phyloP scores from a whole-genome alignment of 2,329 filamentous ascomycete genomes.

The Hysterium pulicare region DNA sequence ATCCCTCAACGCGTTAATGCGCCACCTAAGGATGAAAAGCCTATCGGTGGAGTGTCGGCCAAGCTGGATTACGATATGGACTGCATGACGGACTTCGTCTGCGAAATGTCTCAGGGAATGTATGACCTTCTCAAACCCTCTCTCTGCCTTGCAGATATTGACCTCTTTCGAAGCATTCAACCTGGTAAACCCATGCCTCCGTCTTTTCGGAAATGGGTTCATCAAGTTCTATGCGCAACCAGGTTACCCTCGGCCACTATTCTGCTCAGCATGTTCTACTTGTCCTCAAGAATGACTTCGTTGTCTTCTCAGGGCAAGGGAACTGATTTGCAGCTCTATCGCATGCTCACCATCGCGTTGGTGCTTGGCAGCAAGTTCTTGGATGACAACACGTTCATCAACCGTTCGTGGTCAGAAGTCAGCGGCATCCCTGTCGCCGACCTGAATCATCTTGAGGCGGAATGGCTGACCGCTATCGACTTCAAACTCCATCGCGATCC shows the following conservation, averaged over 20 bases:
- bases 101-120: slow-evolving; percentile 79
- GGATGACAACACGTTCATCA: slow-evolving; percentile 97
- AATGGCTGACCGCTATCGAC: slow-evolving; percentile 79
- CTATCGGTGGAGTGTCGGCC: slow-evolving; percentile 83
- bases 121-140: slow-evolving; percentile 57
- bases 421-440: slow-evolving; percentile 83
- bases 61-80: slow-evolving; percentile 97
- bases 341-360: slow-evolving; percentile 79
- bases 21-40: slow-evolving; percentile 59
- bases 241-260: slow-evolving; percentile 88
- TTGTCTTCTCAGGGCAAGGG: slow-evolving; percentile 53
- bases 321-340: slow-evolving; percentile 72
- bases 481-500: slow-evolving; percentile 88
- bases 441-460: slow-evolving; percentile 79
- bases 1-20: slow-evolving; percentile 38
- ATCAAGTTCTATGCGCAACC: slow-evolving; percentile 85
- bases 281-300: slow-evolving; percentile 77
- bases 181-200: slow-evolving; percentile 61
- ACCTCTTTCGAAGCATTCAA: slow-evolving; percentile 61
- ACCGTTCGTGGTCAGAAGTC: slow-evolving; percentile 93
- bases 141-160: slow-evolving; percentile 60
- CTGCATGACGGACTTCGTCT: slow-evolving; percentile 91
- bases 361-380: slow-evolving; percentile 92
- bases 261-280: slow-evolving; percentile 82
- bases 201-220: slow-evolving; percentile 87